Conservation (phyloP, 441 rosid genomes). For the Gossypium lobatum region DNA sequence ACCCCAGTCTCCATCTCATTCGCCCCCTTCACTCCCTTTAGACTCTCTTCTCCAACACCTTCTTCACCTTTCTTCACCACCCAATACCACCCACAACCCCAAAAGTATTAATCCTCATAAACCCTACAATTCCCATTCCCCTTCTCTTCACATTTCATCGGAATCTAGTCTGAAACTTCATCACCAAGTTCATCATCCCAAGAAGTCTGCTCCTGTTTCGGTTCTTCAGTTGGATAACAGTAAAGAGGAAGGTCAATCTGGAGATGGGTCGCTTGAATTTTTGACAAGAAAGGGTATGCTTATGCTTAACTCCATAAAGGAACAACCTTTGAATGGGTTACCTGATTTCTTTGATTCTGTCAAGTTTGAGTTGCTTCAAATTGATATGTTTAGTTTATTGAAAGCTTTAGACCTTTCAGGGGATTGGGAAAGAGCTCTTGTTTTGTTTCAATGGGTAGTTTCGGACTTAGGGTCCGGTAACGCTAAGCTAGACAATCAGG, state of each 20-base stretch:
- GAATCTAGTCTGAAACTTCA: constrained; percentile 26
- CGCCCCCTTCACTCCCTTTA: constrained; percentile 46
- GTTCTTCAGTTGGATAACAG: constrained; percentile 22
- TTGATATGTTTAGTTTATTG: constrained; percentile 57
- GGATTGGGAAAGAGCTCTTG: constrained; percentile 59
- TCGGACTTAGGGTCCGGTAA: constrained; percentile 21
- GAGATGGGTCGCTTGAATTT: constrained; percentile 35
- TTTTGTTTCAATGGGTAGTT: constrained; percentile 65
- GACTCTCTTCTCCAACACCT: constrained; percentile 77
- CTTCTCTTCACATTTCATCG: constrained; percentile 35
- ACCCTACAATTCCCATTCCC: constrained; percentile 20
- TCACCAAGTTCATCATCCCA: constrained; percentile 10
- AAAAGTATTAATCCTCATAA: background rate
- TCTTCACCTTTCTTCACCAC: constrained; percentile 54
- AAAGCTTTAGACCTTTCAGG: constrained; percentile 58
- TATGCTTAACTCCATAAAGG: constrained; percentile 42
- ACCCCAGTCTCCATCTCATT: constrained; percentile 17
- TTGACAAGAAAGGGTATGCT: constrained; percentile 46
- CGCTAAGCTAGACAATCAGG: constrained; percentile 46
- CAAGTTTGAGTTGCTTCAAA: constrained; percentile 41
- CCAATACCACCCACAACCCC: constrained; percentile 10
- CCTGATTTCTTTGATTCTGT: constrained; percentile 43
- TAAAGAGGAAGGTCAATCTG: constrained; percentile 18
- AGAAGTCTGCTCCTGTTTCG: constrained; percentile 27
- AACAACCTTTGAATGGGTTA: constrained; percentile 42